These are phyloP conservation scores for Fragaria ananassa DNA, from an alignment of 306 rosid species.

Conservation along the genomic window DNA sequence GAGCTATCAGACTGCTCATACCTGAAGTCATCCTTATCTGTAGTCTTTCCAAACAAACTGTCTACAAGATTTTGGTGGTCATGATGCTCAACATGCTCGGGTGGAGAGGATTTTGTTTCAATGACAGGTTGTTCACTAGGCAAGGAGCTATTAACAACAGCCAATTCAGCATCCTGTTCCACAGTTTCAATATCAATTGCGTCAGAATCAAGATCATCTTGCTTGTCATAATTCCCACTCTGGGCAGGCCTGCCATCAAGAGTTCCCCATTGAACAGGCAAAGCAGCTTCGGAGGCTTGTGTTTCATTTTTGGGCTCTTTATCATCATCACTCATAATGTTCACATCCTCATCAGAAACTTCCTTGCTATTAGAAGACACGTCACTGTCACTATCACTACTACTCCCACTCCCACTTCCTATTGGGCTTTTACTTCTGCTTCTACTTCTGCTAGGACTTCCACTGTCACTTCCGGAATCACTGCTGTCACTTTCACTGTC, in stretches of 20 bases:
- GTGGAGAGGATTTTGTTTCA: conserved; percentile 44
- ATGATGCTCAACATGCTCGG: conserved; percentile 49
- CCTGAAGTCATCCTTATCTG: conserved; percentile 46
- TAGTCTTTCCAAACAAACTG: conserved; percentile 61
- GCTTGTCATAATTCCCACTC: conserved; percentile 57
- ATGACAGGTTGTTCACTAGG: conserved; percentile 37
- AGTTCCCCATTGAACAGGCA: conserved; percentile 46
- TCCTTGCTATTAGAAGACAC: conserved; percentile 84
- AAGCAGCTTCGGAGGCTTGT: conserved; percentile 50
- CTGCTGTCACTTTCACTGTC: conserved; percentile 91
- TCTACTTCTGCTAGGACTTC: conserved; percentile 79
- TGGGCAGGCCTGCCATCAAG: conserved; percentile 50
- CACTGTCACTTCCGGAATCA: conserved; percentile 83
- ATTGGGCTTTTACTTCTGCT: conserved; percentile 75
- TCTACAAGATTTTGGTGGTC: conserved; percentile 58
- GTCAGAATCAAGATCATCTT: conserved; percentile 61
- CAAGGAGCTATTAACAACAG: conserved; percentile 24
- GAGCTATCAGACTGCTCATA: conserved; percentile 68
- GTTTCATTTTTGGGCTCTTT: conserved; percentile 59
- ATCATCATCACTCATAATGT: conserved; percentile 97
- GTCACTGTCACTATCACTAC: conserved; percentile 92
- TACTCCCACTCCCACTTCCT: conserved; percentile 77
- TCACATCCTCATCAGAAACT: conserved; percentile 93
- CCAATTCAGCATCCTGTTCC: conserved; percentile 50
- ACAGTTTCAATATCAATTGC: conserved; percentile 68